Evolutionary conservation across 306 rosid species (phyloP).

Genomic region (Citrullus colocynthis): DNA sequence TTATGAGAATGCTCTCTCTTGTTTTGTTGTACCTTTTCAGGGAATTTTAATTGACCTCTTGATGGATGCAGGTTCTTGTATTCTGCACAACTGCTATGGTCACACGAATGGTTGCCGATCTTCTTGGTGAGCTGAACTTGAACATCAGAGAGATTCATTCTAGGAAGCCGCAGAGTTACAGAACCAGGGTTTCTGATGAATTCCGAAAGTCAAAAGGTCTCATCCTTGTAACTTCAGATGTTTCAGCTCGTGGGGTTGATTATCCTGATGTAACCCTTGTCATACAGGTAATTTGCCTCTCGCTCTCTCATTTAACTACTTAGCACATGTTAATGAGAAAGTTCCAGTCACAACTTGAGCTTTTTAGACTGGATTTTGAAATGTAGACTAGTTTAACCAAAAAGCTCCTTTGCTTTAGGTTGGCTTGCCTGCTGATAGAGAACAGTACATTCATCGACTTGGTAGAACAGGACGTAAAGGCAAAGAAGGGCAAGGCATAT

Average conservation of each 20-base stretch:
- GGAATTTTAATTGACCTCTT: constrained; percentile 16
- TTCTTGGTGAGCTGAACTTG: constrained; percentile 76
- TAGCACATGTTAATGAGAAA: neutral
- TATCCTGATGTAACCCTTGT: constrained; percentile 94
- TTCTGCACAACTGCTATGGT: constrained; percentile 99
- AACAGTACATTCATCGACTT: constrained; percentile 83
- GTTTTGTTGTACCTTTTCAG: neutral
- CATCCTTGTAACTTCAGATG: constrained; percentile 88
- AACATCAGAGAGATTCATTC: constrained; percentile 96
- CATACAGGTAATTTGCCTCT: constrained; percentile 41
- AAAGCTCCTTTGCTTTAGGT: constrained; percentile 26
- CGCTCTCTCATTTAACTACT: neutral
- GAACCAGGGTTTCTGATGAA: constrained; percentile 88
- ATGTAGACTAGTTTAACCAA: neutral
- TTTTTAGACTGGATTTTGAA: neutral
- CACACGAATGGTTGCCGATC: constrained; percentile 72
- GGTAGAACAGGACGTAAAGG: constrained; percentile 97
- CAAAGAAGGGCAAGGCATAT: constrained; percentile 83
- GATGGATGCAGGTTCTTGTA: constrained; percentile 67
- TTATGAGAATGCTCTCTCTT: neutral
- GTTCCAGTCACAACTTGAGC: neutral
- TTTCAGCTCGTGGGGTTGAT: constrained; percentile 97
- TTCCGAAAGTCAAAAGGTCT: constrained; percentile 87
- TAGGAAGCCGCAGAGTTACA: constrained; percentile 78
- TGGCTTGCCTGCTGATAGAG: constrained; percentile 77